A percentile compares a stretch with the other conserved stretches of the same genome.
Evolutionary conservation across 2,329 filamentous ascomycete genomes (phyloP).

Genomic region (Aspergillus vadensis): DNA sequence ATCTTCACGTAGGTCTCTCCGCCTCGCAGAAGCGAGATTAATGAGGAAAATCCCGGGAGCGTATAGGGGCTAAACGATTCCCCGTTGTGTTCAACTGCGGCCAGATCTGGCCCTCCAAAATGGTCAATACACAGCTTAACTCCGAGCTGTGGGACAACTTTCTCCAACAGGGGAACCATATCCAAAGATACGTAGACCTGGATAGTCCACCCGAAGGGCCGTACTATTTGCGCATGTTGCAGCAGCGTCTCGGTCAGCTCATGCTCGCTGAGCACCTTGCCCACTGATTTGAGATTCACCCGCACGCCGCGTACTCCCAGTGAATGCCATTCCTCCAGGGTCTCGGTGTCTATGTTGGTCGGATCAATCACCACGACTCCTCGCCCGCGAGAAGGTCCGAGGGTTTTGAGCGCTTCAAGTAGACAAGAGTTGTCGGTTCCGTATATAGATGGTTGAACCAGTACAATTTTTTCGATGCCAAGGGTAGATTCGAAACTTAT

Average conservation of each 20-base stretch:
- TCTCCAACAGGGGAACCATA: conserved; percentile 52
- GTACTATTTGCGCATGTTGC: conserved; percentile 54
- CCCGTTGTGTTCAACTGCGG: conserved; percentile 8
- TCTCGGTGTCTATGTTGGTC: conserved; percentile 36
- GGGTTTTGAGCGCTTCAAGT: conserved; percentile 53
- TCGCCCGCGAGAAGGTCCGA: conserved; percentile 55
- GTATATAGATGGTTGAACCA: conserved; percentile 65
- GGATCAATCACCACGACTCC: conserved; percentile 62
- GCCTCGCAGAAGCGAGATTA: conserved; percentile 50
- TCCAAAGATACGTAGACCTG: conserved; percentile 61
- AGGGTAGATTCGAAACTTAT: conserved; percentile 54
- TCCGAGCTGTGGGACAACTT: conserved; percentile 51
- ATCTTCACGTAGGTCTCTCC: conserved; percentile 60
- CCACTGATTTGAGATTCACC: conserved; percentile 60
- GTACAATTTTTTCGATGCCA: conserved; percentile 58
- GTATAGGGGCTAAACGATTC: conserved; percentile 44
- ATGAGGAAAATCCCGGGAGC: conserved; percentile 53
- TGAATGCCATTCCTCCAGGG: conserved; percentile 56
- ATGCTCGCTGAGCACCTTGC: conserved; percentile 41
- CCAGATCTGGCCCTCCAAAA: conserved; percentile 55
- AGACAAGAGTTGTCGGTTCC: conserved; percentile 62
- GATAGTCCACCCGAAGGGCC: conserved; percentile 57
- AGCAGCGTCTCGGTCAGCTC: conserved; percentile 49
- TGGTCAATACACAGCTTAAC: conserved; percentile 63
- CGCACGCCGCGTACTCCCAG: conserved; percentile 62